phyloP scores from a whole-genome alignment of 179 eudicot genomes.

The Beta lomatogona region DNA sequence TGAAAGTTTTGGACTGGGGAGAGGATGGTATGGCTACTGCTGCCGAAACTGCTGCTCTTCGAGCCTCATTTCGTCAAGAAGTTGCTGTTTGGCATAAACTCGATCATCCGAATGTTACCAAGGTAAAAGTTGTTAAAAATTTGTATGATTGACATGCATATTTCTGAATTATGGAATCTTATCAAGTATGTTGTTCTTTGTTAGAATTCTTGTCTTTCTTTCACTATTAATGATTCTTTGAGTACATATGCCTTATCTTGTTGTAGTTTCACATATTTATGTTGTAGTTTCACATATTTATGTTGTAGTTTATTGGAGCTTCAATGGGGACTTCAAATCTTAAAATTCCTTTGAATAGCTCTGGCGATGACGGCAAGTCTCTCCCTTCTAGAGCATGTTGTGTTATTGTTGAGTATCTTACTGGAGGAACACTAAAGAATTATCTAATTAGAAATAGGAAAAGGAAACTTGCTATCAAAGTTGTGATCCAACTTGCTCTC shows the following conservation, averaged over 20 bases:
- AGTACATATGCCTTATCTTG: neutral
- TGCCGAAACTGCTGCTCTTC: conserved; percentile 66
- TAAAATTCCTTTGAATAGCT: conserved; percentile 50
- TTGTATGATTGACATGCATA: neutral
- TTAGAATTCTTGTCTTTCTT: neutral
- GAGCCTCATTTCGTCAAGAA: conserved; percentile 70
- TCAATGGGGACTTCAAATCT: conserved; percentile 92
- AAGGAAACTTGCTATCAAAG: conserved; percentile 68
- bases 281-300: no score
- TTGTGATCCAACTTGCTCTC: conserved; percentile 86
- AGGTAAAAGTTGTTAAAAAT: conserved; percentile 41
- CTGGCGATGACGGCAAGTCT: conserved; percentile 41
- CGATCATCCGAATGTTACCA: conserved; percentile 97
- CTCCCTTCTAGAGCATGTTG: conserved; percentile 79
- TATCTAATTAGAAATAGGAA: conserved; percentile 53
- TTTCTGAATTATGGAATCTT: neutral
- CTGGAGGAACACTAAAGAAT: conserved; percentile 77
- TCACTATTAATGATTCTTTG: neutral
- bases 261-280: neutral
- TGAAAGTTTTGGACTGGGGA: conserved; percentile 93
- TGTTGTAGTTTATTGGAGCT: conserved; percentile 83
- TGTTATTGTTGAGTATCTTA: conserved; percentile 91
- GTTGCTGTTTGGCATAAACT: conserved; percentile 98
- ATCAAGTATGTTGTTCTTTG: neutral
- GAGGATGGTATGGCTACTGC: conserved; percentile 88